These are phyloP conservation scores for Salix purpurea DNA, from an alignment of 345 rosid species.

Conservation along the genomic window DNA sequence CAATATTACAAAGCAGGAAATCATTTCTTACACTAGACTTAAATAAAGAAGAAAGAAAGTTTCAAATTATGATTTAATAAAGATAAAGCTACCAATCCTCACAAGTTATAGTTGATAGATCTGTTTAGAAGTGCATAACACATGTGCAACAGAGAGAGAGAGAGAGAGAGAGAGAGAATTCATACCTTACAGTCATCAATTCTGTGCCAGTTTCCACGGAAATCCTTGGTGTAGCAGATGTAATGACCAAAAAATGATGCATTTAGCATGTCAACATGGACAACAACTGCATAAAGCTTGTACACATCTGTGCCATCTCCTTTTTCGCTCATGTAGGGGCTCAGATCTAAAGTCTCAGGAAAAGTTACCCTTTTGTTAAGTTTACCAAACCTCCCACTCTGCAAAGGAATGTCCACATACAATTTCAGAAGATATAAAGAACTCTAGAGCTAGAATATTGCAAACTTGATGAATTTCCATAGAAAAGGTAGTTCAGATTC, in stretches of 20 bases:
- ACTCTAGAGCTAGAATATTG: not conserved
- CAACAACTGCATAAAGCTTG: constrained; percentile 90
- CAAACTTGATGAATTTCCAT: not conserved
- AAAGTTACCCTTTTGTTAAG: constrained; percentile 88
- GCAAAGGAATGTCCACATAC: constrained; percentile 27
- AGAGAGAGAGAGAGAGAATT: not conserved
- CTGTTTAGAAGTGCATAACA: not conserved
- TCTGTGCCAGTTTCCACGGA: constrained; percentile 73
- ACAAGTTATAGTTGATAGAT: not conserved
- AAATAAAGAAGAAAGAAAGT: not conserved
- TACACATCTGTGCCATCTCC: constrained; percentile 67
- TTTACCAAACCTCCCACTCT: constrained; percentile 98
- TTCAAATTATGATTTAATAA: not conserved
- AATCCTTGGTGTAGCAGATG: constrained; percentile 84
- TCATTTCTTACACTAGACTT: not conserved
- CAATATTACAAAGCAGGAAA: not conserved
- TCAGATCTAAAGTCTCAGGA: constrained; percentile 78
- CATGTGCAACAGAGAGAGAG: too few relatives aligned
- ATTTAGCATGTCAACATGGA: constrained; percentile 94
- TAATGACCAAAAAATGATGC: constrained; percentile 98
- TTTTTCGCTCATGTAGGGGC: constrained; percentile 73
- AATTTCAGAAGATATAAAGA: not conserved
- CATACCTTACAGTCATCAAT: constrained; percentile 88
- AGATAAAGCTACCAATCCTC: not conserved
- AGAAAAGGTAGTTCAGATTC: constrained; percentile 2